Evolutionary conservation across 345 rosid genomes (phyloP), one percentile per base, ranked within the genome.

Genomic region (Zanthoxylum bungeanum): DNA sequence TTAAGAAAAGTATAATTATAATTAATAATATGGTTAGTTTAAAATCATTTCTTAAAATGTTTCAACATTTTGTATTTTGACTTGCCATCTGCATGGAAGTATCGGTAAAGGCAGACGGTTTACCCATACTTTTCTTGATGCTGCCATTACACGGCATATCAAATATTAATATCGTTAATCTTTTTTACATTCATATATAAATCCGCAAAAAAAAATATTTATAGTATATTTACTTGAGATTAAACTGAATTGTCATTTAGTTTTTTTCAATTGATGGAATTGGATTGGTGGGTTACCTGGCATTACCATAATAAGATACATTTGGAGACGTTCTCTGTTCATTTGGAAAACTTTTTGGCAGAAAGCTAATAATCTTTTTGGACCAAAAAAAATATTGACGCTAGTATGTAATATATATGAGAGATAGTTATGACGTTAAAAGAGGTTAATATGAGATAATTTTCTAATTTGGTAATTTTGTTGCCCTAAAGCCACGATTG

Each of bases 11-110:
- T 14, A 68, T 10, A 36, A 50, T n/a, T 64, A 10, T 46, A 60
- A 73, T 70, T 67, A 74, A 50, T 9, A 37, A 5, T 50, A 50
- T 50, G 53, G 53, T 50, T 33, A 30, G 49, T 8, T 60, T 61
- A 31, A 17, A n/a, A 21, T n/a, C 36, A 58, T 40, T 21, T 25
- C 50, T 53, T 36, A 58, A 37, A 69, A 72, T 68, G 71, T 72
- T 76, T 74, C 78, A 78, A 78, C 60, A 61, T 73, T 80, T 57
- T 57, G 61, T 57, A 28, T 70, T 80, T 83, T 83, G 86, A 85
- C 86, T 81, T 61, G 74, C 85, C 84, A 83, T 83, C 85, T 75
- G 80, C 81, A 73, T 82, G 78, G 68, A 73, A 76, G 79, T 72
- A 76, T 73, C 72, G 40, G 39, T 22, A 57, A 78, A 64, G 79